Evolutionary conservation across 2,329 filamentous ascomycete genomes (phyloP).

Genomic region (Fusarium sp.): DNA sequence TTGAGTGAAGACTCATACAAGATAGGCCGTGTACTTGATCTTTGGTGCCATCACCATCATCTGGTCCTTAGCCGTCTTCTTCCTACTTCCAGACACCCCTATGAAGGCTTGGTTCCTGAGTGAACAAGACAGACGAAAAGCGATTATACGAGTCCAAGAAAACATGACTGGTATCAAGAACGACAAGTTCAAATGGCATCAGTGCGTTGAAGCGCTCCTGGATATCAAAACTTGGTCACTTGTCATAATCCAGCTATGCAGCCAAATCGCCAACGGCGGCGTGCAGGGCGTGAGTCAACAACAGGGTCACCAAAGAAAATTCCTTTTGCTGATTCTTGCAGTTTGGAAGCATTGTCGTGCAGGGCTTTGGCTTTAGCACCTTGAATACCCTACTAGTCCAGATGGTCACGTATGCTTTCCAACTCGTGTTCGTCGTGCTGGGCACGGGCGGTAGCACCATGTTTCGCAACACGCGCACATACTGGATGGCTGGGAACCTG

Average conservation of each 20-base stretch:
- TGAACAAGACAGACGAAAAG: constrained; percentile 17
- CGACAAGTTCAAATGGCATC: constrained; percentile 48
- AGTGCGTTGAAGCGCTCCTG: constrained; percentile 43
- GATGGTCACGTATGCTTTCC: constrained; percentile 36
- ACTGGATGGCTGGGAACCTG: constrained; percentile 45
- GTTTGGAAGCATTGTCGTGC: constrained; percentile 48
- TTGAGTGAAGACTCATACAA: constrained; percentile 6
- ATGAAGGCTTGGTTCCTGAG: constrained; percentile 22
- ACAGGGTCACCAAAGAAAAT: no score
- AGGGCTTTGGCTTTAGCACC: constrained; percentile 44
- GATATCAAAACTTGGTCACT: constrained; percentile 50
- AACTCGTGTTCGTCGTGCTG: constrained; percentile 45
- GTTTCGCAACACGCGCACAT: constrained; percentile 45
- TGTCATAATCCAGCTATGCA: constrained; percentile 44
- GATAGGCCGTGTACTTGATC: constrained; percentile 51
- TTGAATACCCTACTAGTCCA: constrained; percentile 33
- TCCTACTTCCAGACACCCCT: constrained; percentile 19
- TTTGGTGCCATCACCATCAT: constrained; percentile 43
- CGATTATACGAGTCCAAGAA: constrained; percentile 10
- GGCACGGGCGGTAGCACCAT: constrained; percentile 41
- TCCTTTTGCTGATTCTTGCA: neutral
- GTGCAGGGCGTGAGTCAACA: constrained; percentile 20
- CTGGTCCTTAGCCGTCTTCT: constrained; percentile 16
- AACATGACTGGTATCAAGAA: constrained; percentile 52
- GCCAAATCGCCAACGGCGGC: constrained; percentile 52